Evolutionary conservation across 1,139 yeast species (phyloP).

Genomic region (Taphrina deformans): DNA sequence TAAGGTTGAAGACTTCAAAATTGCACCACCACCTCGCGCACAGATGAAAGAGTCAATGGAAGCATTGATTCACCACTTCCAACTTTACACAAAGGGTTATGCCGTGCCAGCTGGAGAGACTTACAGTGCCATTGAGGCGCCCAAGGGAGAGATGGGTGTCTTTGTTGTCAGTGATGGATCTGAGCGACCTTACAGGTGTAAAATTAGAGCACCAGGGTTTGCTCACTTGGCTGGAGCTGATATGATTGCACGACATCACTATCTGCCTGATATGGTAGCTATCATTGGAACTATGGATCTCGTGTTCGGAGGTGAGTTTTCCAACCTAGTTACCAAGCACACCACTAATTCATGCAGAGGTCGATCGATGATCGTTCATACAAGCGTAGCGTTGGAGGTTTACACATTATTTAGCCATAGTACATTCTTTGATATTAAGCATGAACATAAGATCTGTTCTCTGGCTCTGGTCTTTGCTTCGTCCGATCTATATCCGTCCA

Average conservation of each 20-base stretch:
- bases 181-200: constrained; percentile 89
- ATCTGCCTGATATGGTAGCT: constrained; percentile 89
- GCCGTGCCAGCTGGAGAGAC: constrained; percentile 91
- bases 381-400: background rate
- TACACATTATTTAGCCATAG: constrained; percentile 3
- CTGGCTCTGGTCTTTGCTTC: too few relatives aligned
- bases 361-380: constrained; percentile 7
- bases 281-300: constrained; percentile 94
- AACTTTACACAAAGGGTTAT: constrained; percentile 83
- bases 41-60: constrained; percentile 93
- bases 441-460: background rate
- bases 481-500: too few relatives aligned
- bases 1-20: constrained; percentile 86
- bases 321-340: background rate
- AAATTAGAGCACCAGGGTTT: constrained; percentile 91
- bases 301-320: constrained; percentile 53
- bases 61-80: constrained; percentile 84
- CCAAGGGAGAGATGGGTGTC: constrained; percentile 94
- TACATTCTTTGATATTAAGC: background rate
- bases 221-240: constrained; percentile 88
- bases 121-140: constrained; percentile 89
- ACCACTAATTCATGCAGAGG: constrained; percentile 3
- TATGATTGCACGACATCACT: constrained; percentile 80
- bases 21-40: constrained; percentile 77
- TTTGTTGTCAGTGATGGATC: constrained; percentile 85